These are phyloP conservation scores for Paecilomyces formosus DNA, from an alignment of 2,329 filamentous ascomycete genomes.

Conservation along the genomic window DNA sequence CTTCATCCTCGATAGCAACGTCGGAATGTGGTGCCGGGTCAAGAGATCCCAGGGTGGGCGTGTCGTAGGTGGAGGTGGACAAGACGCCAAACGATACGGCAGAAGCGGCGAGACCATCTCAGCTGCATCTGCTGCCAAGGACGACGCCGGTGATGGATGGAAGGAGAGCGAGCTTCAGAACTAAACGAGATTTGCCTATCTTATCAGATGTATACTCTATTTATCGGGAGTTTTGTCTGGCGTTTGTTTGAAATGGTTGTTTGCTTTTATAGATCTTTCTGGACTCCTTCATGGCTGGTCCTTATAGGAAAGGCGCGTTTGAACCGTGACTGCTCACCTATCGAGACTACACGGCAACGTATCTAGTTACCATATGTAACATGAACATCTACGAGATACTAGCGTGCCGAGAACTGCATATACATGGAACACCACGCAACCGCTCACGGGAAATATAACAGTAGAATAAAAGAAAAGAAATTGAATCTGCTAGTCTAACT, in stretches of 20 bases:
- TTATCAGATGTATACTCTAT: background rate
- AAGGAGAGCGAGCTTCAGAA: slow-evolving; percentile 63
- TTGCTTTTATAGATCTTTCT: background rate
- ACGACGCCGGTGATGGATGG: slow-evolving; percentile 50
- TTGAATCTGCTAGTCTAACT: background rate
- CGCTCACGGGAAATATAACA: background rate
- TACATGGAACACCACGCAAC: background rate
- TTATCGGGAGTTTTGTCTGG: background rate
- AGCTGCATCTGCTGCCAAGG: slow-evolving; percentile 37
- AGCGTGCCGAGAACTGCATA: background rate
- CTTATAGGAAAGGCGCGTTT: too few species aligned
- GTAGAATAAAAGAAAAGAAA: too few species aligned
- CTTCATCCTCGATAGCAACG: slow-evolving; percentile 83
- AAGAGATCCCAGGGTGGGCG: slow-evolving; percentile 77
- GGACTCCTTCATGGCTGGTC: too few species aligned
- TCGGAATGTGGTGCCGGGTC: slow-evolving; percentile 85
- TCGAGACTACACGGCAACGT: too few species aligned
- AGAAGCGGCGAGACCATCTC: slow-evolving; percentile 39
- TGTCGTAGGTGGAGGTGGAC: slow-evolving; percentile 45
- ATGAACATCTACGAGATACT: background rate
- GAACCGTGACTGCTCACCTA: too few species aligned
- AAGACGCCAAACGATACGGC: slow-evolving; percentile 16
- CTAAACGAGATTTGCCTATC: background rate
- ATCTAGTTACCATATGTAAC: background rate
- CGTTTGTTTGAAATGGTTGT: slow-evolving; percentile 1